phyloP scores from a whole-genome alignment of 208 protist genomes.

The Borovskyia barvae region DNA sequence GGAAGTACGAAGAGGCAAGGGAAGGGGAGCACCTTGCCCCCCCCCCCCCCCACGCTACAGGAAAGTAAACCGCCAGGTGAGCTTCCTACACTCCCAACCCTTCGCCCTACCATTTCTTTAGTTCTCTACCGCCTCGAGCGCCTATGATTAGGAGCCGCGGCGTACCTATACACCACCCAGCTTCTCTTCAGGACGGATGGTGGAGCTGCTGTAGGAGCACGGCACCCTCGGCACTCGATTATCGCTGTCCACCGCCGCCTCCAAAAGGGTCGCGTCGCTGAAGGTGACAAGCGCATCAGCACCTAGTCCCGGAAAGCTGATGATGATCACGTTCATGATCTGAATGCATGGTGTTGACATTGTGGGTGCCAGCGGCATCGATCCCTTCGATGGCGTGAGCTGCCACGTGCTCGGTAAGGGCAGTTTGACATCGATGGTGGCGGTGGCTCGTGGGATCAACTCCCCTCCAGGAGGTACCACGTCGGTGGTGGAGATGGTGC shows the following conservation, averaged over 20 bases:
- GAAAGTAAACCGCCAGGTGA: too few relatives aligned
- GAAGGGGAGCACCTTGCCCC: too few relatives aligned
- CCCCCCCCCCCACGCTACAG: too few relatives aligned
- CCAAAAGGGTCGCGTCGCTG: slow-evolving; percentile 19
- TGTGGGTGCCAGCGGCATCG: slow-evolving; percentile 12
- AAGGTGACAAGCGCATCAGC: slow-evolving; percentile 12
- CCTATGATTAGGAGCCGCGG: too few relatives aligned
- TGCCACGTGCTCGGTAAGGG: slow-evolving; percentile 6
- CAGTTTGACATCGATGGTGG: slow-evolving; percentile 8
- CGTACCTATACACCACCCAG: slow-evolving; percentile 14
- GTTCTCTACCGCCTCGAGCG: too few relatives aligned
- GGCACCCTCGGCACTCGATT: slow-evolving; percentile 18
- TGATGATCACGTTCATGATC: slow-evolving; percentile 9
- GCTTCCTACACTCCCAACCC: too few relatives aligned
- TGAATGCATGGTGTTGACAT: slow-evolving; percentile 27
- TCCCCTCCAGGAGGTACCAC: slow-evolving; percentile 3
- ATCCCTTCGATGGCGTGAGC: not conserved
- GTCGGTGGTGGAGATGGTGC: slow-evolving; percentile 4
- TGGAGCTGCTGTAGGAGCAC: slow-evolving; percentile 10
- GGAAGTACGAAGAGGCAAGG: too few relatives aligned
- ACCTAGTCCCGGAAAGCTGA: slow-evolving; percentile 21
- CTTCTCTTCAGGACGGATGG: slow-evolving; percentile 24
- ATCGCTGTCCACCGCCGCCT: slow-evolving; percentile 12
- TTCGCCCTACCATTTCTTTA: too few relatives aligned
- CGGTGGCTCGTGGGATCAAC: slow-evolving; percentile 5